Evolutionary conservation across 2,329 filamentous ascomycete genomes (phyloP), one percentile per base, ranked within the genome.

Genomic region (Colletotrichum graminicola): DNA sequence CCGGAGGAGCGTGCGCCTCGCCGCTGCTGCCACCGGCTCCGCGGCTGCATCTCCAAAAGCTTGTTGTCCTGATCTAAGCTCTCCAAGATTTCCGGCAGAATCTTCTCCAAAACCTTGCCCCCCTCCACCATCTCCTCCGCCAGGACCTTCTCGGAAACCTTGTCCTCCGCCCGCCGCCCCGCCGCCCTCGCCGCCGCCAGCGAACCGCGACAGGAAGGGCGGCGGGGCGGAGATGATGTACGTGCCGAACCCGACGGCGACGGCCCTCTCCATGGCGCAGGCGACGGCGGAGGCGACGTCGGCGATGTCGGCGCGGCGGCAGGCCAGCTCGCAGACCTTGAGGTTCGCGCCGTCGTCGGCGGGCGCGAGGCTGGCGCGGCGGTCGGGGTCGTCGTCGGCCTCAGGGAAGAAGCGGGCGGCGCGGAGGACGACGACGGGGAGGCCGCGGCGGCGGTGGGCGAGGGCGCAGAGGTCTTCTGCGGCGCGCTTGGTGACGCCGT

Each of bases 351-450:
- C 68, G 18, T 81, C 82, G 3, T n/a, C 43, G 43, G n/a, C 43
- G 18, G 41, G 4, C 6, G 67, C 75, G 66, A 84, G 76, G 2
- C 77, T 74, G 11, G 72, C 74, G 32, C 83, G 78, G 1, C 83
- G 77, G 34, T 80, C 79, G 6, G 80, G 81, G 64, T 85, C 84
- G 67, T 86, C 84, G 61, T 86, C 84, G 23, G 78, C 78, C 74
- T 86, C 84, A 0, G 84, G 83, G 72, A 86, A 86, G 79, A 87
- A 87, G 60, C 85, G 82, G 61, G 81, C 83, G 3, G 82, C 83
- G n/a, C 84, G 81, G 11, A 87, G 78, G 7, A 87, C 78, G 0
- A 87, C 49, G 0, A 82, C 76, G 0, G 84, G 84, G 73, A 87
- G 74, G 2, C 74, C 72, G 0, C 78, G 79, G 65, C 85, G 79